Conservation (phyloP, 768 basidiomycete species). For the Boletus bicolor region DNA sequence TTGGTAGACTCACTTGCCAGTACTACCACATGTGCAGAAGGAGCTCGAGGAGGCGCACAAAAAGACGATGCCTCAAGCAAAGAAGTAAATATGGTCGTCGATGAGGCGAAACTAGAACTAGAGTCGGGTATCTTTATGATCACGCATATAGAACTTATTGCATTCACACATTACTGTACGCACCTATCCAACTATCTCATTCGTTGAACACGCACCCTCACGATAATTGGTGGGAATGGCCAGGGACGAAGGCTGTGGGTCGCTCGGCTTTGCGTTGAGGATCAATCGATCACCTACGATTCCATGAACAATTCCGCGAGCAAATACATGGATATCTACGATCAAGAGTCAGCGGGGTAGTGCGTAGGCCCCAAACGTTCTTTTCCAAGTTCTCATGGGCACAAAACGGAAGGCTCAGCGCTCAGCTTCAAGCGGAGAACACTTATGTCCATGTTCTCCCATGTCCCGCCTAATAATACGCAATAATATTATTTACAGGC, state of each 20-base stretch:
- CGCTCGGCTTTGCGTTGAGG: neutral
- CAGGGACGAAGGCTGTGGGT: neutral
- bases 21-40: constrained; percentile 80
- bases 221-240: neutral
- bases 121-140: constrained; percentile 4
- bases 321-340: neutral
- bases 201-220: constrained; percentile 8
- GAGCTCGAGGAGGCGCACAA: constrained; percentile 86
- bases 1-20: constrained; percentile 70
- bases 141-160: constrained; percentile 19
- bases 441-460: too few relatives aligned
- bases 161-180: constrained; percentile 15
- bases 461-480: too few relatives aligned
- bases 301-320: neutral
- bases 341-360: neutral
- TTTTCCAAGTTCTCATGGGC: neutral
- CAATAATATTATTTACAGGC: too few relatives aligned
- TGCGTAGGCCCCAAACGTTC: neutral
- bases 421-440: too few relatives aligned
- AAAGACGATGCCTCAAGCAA: constrained; percentile 66
- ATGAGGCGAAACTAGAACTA: neutral
- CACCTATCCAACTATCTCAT: constrained; percentile 8
- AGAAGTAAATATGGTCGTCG: constrained; percentile 54
- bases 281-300: neutral
- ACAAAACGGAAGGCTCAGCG: neutral